These are phyloP conservation scores for Scytalidium lignicola DNA, from an alignment of 2,329 filamentous ascomycete species.

Conservation along the genomic window DNA sequence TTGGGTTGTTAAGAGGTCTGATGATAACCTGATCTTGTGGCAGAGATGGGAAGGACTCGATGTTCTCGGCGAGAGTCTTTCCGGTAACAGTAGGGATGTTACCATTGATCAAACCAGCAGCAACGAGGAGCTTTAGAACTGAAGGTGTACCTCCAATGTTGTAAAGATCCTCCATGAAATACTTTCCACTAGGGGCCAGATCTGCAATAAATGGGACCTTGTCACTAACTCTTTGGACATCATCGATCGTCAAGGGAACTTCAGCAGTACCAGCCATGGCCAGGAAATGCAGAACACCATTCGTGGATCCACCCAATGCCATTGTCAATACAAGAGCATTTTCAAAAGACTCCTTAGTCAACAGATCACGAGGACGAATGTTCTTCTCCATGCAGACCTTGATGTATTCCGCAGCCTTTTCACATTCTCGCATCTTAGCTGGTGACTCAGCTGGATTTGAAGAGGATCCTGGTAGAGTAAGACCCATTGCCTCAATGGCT, in stretches of 20 bases:
- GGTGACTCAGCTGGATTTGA: slow-evolving; percentile 64
- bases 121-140: slow-evolving; percentile 80
- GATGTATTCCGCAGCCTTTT: slow-evolving; percentile 63
- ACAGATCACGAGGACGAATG: slow-evolving; percentile 61
- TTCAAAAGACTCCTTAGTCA: slow-evolving; percentile 65
- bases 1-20: slow-evolving; percentile 66
- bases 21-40: slow-evolving; percentile 80
- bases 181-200: slow-evolving; percentile 71
- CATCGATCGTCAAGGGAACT: slow-evolving; percentile 59
- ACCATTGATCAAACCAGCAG: slow-evolving; percentile 70
- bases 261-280: slow-evolving; percentile 68
- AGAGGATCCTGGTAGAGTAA: slow-evolving; percentile 63
- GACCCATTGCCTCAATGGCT: slow-evolving; percentile 67
- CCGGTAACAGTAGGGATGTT: slow-evolving; percentile 77
- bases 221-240: slow-evolving; percentile 64
- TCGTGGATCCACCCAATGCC: slow-evolving; percentile 66
- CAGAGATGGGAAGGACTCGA: slow-evolving; percentile 69
- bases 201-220: slow-evolving; percentile 69
- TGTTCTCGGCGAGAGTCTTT: slow-evolving; percentile 76
- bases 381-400: slow-evolving; percentile 64
- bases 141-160: slow-evolving; percentile 79
- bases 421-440: slow-evolving; percentile 67
- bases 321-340: slow-evolving; percentile 72
- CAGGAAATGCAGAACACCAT: slow-evolving; percentile 65
- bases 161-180: slow-evolving; percentile 85